Evolutionary conservation across 1,284 basidiomycete genomes (phyloP).

Genomic region (Neotropicomus parvogracilis): DNA sequence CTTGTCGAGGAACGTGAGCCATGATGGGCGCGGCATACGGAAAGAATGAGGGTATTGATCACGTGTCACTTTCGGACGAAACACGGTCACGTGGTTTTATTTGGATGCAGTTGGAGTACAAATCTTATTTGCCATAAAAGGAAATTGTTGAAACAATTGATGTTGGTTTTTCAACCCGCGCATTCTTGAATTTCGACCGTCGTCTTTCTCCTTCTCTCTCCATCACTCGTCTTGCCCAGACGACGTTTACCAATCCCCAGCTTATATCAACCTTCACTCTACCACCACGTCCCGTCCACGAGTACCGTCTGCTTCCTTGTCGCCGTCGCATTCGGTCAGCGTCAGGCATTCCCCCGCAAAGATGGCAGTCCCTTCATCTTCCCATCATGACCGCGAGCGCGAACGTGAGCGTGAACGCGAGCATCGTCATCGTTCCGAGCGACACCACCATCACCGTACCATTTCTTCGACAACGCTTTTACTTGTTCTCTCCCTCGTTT

Average conservation of each 20-base stretch:
- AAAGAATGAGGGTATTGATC: background rate
- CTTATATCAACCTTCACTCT: slow-evolving; percentile 37
- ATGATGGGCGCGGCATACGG: slow-evolving; percentile 15
- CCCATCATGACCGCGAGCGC: slow-evolving; percentile 63
- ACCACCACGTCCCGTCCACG: slow-evolving; percentile 63
- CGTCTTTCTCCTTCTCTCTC: slow-evolving; percentile 10
- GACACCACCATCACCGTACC: slow-evolving; percentile 73
- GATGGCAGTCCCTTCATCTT: slow-evolving; percentile 84
- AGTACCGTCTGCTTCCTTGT: slow-evolving; percentile 62
- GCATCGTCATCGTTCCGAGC: slow-evolving; percentile 50
- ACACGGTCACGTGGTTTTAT: slow-evolving; percentile 33
- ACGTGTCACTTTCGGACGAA: slow-evolving; percentile 25
- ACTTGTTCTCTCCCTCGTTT: slow-evolving; percentile 75
- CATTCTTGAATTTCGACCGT: slow-evolving; percentile 17
- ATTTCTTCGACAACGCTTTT: slow-evolving; percentile 85
- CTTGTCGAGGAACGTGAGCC: slow-evolving; percentile 34
- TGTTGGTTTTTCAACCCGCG: slow-evolving; percentile 33
- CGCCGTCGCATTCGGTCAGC: slow-evolving; percentile 66
- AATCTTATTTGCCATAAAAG: slow-evolving; percentile 26
- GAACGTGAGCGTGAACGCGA: slow-evolving; percentile 53
- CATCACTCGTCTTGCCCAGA: slow-evolving; percentile 20
- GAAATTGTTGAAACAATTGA: slow-evolving; percentile 29
- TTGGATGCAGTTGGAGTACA: slow-evolving; percentile 30
- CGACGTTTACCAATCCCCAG: slow-evolving; percentile 10
- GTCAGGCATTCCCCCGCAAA: slow-evolving; percentile 45